Evolutionary conservation across 2,329 filamentous ascomycete genomes (phyloP), one percentile per base, ranked within the genome.

Genomic region (Sphaerostilbella broomeana): DNA sequence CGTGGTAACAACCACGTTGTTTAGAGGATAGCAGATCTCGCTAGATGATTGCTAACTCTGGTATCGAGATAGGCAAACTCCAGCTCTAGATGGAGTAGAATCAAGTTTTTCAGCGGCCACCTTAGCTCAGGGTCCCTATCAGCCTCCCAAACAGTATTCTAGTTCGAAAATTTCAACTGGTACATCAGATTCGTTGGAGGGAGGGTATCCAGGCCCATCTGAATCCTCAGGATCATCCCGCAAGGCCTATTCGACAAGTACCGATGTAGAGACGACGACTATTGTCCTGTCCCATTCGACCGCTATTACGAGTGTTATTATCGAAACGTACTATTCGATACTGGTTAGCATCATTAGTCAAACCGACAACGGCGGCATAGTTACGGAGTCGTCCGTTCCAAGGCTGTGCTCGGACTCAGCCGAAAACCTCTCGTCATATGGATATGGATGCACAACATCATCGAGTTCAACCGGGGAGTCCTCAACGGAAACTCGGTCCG

Each of bases 221-320:
- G 20, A 18, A 7, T 28, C 38, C 11, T 35, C 38, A 2, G n/a
- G 19, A 16, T 22, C 33, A 21, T 21, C 38, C 7, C 38, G 27
- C 26, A 31, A 24, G 17, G 20, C 25, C 9, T 41, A 41, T 36
- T 41, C 38, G 4, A 22, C 38, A 7, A 30, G 30, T 12, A 20
- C 35, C 21, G 20, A 22, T n/a, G 17, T 36, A 5, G 4, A 32
- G 17, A 41, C 38, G 11, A 41, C 27, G 6, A 41, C 38, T 11
- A 35, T 26, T 31, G 26, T 35, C 11, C 10, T 24, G 20, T 41
- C 38, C 24, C 38, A 21, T 22, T 41, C 38, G 27, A 41, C 38
- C 12, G 36, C 38, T 18, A 36, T 36, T 27, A 41, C 38, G 3
- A 41, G 38, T 20, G 18, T 35, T 11, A 35, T 41, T 4, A 19